Base-by-base conservation (phyloP, 345 rosid genomes). In the Populus ilicifolia region DNA sequence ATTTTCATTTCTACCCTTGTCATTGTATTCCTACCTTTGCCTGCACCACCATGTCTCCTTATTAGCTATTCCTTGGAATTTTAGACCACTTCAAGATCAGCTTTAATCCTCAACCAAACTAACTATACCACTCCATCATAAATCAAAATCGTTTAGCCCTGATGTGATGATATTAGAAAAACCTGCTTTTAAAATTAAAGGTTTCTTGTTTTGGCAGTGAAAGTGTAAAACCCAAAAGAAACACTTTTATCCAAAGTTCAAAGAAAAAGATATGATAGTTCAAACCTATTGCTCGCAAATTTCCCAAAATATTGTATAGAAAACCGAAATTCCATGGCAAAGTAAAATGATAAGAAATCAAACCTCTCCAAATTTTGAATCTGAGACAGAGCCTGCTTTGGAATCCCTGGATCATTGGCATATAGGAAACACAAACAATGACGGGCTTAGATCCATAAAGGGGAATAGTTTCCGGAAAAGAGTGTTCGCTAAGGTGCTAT, bases 291-390 rank as follows among this genome's bases (percentile, higher is more conserved):
- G 50, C 17, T 46, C 18, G 11, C 17, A 46, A 46, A 46, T 46
- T 46, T 46, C 50, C 18, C 17, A 14, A 46, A 13, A 46, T 18
- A 46, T 41, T 13, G 50, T 12, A 46, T 46, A 13, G 17, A 46
- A 13, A 63, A 70, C 69, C 33, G 50, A 64, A 68, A 44, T 68
- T 35, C 23, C 54, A 36, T 62, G 41, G 54, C 11, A 43, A 68
- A 50, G 50, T 43, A 44, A 50, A 75, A 82, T 67, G 44, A 70
- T n/a, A 9, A 75, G 46, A 75, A 84, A 77, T 80, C 85, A 74
- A 75, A 93, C 99, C 98, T 96, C 99, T 79, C 99, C 99, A 74
- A 96, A 93, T 89, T 92, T 96, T 38, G 93, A 75, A 75, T 93
- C 97, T 35, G 92, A 83, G 71, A 93, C 85, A 76, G 91, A 78